Base-by-base conservation (phyloP, 192 early-diverging fungal genomes). In the Kappamyces sp. region DNA sequence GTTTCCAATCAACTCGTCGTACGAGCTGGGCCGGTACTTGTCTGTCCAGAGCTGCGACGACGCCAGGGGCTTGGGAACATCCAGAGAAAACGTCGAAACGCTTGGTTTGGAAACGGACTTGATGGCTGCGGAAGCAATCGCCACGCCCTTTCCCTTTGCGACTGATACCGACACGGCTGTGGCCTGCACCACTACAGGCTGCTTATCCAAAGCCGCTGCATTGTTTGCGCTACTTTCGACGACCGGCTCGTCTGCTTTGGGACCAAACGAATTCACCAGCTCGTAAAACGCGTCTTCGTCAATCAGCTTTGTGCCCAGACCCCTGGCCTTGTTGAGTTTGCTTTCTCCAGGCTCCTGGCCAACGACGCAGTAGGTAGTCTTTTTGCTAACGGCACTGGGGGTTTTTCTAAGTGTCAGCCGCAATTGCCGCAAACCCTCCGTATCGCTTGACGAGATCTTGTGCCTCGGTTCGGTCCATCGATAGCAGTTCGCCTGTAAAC, bases 1-100 rank as follows among this genome's bases (percentile, higher is more conserved):
- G 70, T 99, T 94, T 1, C 95, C 97, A 64, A 90, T 86, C 38
- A 99, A 69, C 9, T 99, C 92, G 9, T 76, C 70, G 13, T 89
- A 75, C 47, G 67, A 72, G 51, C 67, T 82, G 0, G 97, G 97
- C 63, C 83, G 84, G 74, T 94, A 96, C 71, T 95, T 99, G 38
- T 92, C 91, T 0, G 91, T 92, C 97, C 97, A 99, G 31, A 97
- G 68, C 51, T 75, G 13, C 5, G 44, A 23, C 34, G 51, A 3
- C 51, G 35, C 51, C n/a, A 31, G 35, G 35, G 3, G 35, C 3
- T 5, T 9, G 23, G 23, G 23, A 23, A 23, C 23, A 23, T 23
- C 23, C 23, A 23, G 23, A 23, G 23, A 23, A 23, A 23, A 23
- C 23, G 23, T 23, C 23, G 23, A 23, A 23, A 23, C 23, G 23